Percentiles rank a stretch among this genome's conserved stretches.
These are phyloP conservation scores for Penicillium sp. DNA, from an alignment of 2,329 filamentous ascomycete species.

Conservation along the genomic window DNA sequence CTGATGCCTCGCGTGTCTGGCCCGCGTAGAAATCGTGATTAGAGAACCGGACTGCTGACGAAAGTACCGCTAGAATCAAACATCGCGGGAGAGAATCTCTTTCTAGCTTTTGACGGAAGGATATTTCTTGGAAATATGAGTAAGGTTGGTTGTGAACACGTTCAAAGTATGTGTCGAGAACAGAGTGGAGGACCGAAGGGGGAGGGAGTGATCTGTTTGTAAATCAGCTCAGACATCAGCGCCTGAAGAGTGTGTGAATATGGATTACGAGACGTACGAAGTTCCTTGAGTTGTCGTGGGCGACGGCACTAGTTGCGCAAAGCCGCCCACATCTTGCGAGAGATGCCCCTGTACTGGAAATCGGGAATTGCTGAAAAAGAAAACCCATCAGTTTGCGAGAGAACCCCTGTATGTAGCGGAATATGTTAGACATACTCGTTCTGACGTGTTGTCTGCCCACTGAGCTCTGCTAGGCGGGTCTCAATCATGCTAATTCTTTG, in stretches of 20 bases:
- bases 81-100: conserved; percentile 28
- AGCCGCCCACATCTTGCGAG: background rate
- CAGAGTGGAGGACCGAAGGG: conserved; percentile 14
- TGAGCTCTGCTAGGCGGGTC: conserved; percentile 25
- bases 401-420: background rate
- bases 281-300: background rate
- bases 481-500: conserved; percentile 24
- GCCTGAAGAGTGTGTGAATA: background rate
- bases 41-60: conserved; percentile 34
- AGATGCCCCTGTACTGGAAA: background rate
- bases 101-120: conserved; percentile 32
- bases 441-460: conserved; percentile 2
- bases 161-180: conserved; percentile 34
- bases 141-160: conserved; percentile 43
- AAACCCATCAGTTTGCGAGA: background rate
- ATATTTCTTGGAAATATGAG: conserved; percentile 38
- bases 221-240: background rate
- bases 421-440: background rate
- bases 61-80: conserved; percentile 33
- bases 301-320: background rate
- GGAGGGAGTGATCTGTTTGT: conserved; percentile 12
- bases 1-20: conserved; percentile 22
- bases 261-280: conserved; percentile 3
- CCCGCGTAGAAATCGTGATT: conserved; percentile 30
- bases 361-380: background rate